Evolutionary conservation across 345 rosid species (phyloP).

Genomic region (Atalantia buxifolia): DNA sequence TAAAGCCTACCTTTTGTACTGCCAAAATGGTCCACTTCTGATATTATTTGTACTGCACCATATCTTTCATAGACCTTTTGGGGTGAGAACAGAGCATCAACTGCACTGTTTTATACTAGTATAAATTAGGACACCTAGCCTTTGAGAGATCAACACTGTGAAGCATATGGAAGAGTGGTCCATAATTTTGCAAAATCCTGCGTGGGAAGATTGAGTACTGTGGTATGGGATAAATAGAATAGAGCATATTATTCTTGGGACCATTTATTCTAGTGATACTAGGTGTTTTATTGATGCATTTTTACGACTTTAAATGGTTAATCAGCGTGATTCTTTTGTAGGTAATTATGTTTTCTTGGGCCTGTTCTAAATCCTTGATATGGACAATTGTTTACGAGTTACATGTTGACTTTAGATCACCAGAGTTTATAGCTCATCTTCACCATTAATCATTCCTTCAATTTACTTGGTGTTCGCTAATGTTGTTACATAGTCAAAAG

Average conservation of each 20-base stretch:
- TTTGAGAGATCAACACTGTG: not conserved
- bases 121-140: not conserved
- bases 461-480: not conserved
- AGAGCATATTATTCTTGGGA: conserved; percentile 14
- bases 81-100: not conserved
- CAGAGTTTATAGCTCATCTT: not conserved
- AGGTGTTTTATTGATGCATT: not conserved
- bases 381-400: not conserved
- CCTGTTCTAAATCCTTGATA: not conserved
- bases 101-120: not conserved
- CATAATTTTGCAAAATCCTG: conserved; percentile 14
- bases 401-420: not conserved
- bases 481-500: not conserved
- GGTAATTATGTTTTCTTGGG: not conserved
- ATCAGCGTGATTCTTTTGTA: not conserved
- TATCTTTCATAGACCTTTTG: not conserved
- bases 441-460: not conserved
- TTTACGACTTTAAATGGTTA: not conserved
- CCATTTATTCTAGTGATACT: not conserved
- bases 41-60: not conserved
- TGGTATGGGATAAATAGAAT: conserved; percentile 4
- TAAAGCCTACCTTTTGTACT: not conserved
- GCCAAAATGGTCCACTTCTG: not conserved
- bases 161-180: conserved; percentile 12
- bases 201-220: conserved; percentile 3